Evolutionary conservation across 441 rosid genomes (phyloP).

Genomic region (Gossypium gossypioides): DNA sequence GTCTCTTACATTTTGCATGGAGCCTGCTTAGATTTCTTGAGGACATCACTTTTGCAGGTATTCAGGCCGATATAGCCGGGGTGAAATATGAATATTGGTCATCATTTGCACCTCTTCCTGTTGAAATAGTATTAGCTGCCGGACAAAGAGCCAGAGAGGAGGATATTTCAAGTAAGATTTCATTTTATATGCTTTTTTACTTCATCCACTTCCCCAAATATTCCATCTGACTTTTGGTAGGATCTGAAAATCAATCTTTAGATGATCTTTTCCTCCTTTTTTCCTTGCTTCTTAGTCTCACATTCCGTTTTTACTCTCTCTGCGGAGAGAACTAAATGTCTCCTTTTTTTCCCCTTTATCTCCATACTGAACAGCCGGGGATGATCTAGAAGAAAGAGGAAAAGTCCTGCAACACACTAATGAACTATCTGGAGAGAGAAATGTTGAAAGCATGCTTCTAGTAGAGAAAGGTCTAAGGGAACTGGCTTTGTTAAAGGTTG

Average conservation of each 20-base stretch:
- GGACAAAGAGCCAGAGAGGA: conserved; percentile 64
- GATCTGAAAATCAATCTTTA: background rate
- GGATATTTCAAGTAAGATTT: conserved; percentile 30
- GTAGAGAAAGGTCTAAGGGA: conserved; percentile 88
- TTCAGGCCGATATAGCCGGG: conserved; percentile 64
- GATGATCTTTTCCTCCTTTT: background rate
- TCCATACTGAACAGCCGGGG: conserved; percentile 32
- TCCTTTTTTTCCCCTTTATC: background rate
- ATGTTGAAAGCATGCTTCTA: conserved; percentile 65
- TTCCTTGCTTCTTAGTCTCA: background rate
- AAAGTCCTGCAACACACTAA: conserved; percentile 27
- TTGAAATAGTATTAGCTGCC: conserved; percentile 63
- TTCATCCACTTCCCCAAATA: background rate
- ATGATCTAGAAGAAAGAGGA: conserved; percentile 40
- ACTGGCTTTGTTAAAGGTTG: conserved; percentile 69
- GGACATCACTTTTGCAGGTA: conserved; percentile 37
- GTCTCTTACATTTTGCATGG: background rate
- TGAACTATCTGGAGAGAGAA: conserved; percentile 56
- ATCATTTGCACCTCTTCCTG: conserved; percentile 80
- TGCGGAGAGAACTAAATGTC: background rate
- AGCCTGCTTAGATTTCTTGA: conserved; percentile 4
- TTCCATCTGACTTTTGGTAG: background rate
- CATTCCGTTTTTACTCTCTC: background rate
- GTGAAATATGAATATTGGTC: conserved; percentile 74
- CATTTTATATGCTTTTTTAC: background rate